Evolutionary conservation across 2,329 filamentous ascomycete species (phyloP), one percentile per base, ranked within the genome.

Genomic region (Colletotrichum caudatum): DNA sequence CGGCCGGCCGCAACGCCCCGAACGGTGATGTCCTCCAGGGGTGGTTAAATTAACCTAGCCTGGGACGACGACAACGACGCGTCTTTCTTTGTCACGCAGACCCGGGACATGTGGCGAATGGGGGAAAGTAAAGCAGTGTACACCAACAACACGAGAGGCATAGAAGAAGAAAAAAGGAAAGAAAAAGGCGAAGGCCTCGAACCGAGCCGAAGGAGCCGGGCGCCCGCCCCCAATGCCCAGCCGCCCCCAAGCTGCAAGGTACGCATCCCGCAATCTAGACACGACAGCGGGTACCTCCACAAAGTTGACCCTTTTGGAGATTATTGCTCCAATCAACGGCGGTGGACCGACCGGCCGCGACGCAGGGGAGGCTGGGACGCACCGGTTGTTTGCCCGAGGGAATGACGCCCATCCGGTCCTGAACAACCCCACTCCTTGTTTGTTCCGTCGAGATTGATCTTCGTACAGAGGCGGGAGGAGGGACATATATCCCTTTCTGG

Each of bases 181-280:
- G 3, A 7, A 20, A 29, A 44, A 14, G 7, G 11, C 59, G 23
- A 53, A 46, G 23, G 23, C 29, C 14, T 53, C 33, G 46, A 39
- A 12, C 60, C 35, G 46, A 41, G 23, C 39, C 18, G 29, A 54
- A 50, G 3, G 35, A 37, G 26, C 57, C 51, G 35, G 59, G 44
- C 58, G 44, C 44, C 26, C n/a, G n/a, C n/a, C n/a, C n/a, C 53
- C 44, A 1, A 46, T 46, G 62, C 35, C 64, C 58, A 44, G 58
- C 58, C 51, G 37, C 65, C 53, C 46, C 46, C 46, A 54, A 33
- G 57, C 64, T 71, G 69, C 69, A 71, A 68, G 69, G 68, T 53
- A 68, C 64, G 29, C 59, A 68, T 71, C 69, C 69, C 64, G 69
- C 69, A 71, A 71, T 71, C 54, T 68, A 71, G 64, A 71, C 64